phyloP scores from a whole-genome alignment of 441 rosid species.

The Bruguiera hainesii region DNA sequence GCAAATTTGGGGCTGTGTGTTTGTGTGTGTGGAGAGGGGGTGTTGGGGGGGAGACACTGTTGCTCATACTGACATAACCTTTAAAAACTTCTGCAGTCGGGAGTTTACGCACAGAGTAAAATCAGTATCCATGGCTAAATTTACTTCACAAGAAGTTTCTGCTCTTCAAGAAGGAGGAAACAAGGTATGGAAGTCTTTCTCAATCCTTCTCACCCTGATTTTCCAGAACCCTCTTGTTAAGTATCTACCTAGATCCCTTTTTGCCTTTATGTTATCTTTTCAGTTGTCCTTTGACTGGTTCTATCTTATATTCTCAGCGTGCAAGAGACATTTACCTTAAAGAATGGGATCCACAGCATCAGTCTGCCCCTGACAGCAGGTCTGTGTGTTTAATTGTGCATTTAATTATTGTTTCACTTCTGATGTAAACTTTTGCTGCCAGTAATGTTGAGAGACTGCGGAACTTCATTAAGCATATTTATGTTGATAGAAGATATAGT shows the following conservation, averaged over 20 bases:
- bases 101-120: conserved; percentile 97
- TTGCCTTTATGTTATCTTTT: conserved; percentile 3
- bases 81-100: conserved; percentile 46
- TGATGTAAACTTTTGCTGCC: conserved; percentile 30
- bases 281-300: conserved; percentile 10
- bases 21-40: conserved; percentile 2
- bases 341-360: conserved; percentile 84
- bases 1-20: not conserved
- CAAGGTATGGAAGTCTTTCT: conserved; percentile 44
- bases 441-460: conserved; percentile 86
- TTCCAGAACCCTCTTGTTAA: not conserved
- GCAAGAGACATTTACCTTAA: conserved; percentile 82
- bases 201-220: not conserved
- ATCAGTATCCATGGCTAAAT: conserved; percentile 93
- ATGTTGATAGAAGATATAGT: conserved; percentile 75
- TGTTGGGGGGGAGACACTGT: conserved; percentile 8
- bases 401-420: conserved; percentile 19
- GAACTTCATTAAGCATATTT: conserved; percentile 84
- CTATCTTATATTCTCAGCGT: conserved; percentile 40
- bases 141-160: conserved; percentile 81
- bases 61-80: conserved; percentile 19
- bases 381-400: conserved; percentile 21
- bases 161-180: conserved; percentile 91
- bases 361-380: conserved; percentile 86
- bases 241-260: conserved; percentile 12